Conservation (phyloP, 495 filamentous ascomycete genomes). For the Penicillium cataractarum region DNA sequence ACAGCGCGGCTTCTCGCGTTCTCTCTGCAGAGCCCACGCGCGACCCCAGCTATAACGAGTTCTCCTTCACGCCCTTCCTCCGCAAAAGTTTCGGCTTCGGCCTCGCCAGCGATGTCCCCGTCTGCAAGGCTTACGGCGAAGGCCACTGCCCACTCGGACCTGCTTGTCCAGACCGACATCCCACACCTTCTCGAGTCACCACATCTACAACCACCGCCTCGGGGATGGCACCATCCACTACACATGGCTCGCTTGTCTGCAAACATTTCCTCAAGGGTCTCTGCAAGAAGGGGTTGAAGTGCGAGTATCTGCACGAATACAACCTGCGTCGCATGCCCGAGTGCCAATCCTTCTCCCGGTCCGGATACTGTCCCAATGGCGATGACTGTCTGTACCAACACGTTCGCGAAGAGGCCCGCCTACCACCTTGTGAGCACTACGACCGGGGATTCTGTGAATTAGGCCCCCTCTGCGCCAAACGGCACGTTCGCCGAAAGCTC, state of each 20-base stretch:
- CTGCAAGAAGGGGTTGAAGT: slow-evolving; percentile 94
- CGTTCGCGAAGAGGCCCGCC: slow-evolving; percentile 76
- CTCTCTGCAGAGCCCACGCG: slow-evolving; percentile 48
- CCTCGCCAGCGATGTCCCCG: slow-evolving; percentile 70
- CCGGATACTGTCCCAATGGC: slow-evolving; percentile 91
- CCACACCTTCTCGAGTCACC: slow-evolving; percentile 51
- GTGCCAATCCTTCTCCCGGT: slow-evolving; percentile 87
- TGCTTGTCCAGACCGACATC: slow-evolving; percentile 70
- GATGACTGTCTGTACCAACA: slow-evolving; percentile 97
- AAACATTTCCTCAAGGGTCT: slow-evolving; percentile 98
- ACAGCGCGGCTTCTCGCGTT: slow-evolving; percentile 38
- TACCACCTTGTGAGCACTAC: slow-evolving; percentile 91
- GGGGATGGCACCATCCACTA: slow-evolving; percentile 50
- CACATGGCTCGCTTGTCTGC: slow-evolving; percentile 77
- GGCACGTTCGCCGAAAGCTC: slow-evolving; percentile 73
- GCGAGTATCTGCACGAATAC: slow-evolving; percentile 98
- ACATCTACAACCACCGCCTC: slow-evolving; percentile 59
- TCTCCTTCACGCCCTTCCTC: slow-evolving; percentile 76
- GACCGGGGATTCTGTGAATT: slow-evolving; percentile 94
- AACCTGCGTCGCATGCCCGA: slow-evolving; percentile 97
- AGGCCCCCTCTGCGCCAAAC: slow-evolving; percentile 82
- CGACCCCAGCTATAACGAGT: slow-evolving; percentile 60
- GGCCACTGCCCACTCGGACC: slow-evolving; percentile 80
- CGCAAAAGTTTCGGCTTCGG: slow-evolving; percentile 76
- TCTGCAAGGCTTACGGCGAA: slow-evolving; percentile 79